Evolutionary conservation across 2,329 filamentous ascomycete genomes (phyloP).

Genomic region (Neobulgaria alba): DNA sequence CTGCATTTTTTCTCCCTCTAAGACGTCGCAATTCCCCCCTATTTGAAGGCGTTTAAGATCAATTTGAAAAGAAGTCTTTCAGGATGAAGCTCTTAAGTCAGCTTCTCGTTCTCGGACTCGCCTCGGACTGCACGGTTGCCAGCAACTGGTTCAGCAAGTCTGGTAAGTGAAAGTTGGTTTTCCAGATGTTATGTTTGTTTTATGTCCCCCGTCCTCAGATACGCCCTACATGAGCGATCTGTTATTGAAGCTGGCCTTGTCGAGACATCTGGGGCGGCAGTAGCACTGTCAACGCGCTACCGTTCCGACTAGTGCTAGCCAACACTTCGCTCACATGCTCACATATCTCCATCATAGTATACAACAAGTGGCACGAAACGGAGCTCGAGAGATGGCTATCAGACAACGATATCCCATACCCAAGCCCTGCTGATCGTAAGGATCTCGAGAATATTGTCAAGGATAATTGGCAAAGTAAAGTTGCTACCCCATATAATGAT

Average conservation of each 20-base stretch:
- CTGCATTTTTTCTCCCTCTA: no score
- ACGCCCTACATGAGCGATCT: no score
- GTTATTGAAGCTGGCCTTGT: no score
- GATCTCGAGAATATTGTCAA: conserved; percentile 88
- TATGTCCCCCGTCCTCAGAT: no score
- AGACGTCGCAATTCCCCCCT: no score
- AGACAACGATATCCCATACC: conserved; percentile 85
- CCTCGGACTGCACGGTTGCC: conserved; percentile 59
- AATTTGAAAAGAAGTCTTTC: no score
- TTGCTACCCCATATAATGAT: conserved; percentile 64
- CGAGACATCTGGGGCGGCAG: no score
- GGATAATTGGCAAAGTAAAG: conserved; percentile 76
- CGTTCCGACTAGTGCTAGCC: no score
- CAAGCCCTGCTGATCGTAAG: conserved; percentile 83
- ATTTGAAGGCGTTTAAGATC: no score
- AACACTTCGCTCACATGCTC: no score
- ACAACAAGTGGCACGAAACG: conserved; percentile 98
- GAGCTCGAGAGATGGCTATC: conserved; percentile 96
- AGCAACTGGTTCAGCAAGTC: conserved; percentile 82
- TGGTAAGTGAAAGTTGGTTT: conserved; percentile 46
- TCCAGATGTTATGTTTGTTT: conserved; percentile 2
- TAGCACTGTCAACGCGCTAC: no score
- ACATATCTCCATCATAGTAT: no score
- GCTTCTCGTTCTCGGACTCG: conserved; percentile 62
- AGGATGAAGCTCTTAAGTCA: conserved; percentile 72